Conservation (phyloP, 176 grass and related monocot genomes). For the Bolboschoenus planiculmis region DNA sequence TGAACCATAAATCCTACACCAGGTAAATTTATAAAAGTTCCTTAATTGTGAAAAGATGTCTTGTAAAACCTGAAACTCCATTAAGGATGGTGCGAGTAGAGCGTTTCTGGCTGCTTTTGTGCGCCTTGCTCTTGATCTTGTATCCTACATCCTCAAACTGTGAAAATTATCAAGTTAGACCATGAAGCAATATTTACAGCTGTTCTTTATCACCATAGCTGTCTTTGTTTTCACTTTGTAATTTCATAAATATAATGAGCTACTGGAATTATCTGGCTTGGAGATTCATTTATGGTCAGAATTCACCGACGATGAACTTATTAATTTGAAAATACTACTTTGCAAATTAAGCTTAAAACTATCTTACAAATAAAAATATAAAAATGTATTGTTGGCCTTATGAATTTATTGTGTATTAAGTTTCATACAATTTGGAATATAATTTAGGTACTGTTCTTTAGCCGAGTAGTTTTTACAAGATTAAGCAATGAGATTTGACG, state of each 20-base stretch:
- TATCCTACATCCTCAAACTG: slow-evolving; percentile 41
- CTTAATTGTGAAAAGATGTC: background rate
- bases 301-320: too few relatives aligned
- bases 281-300: too few relatives aligned
- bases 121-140: slow-evolving; percentile 25
- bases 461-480: background rate
- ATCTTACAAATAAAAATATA: background rate
- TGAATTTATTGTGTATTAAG: background rate
- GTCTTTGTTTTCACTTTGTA: background rate
- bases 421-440: too few relatives aligned
- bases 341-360: too few relatives aligned
- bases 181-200: background rate
- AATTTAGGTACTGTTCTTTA: background rate
- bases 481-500: background rate
- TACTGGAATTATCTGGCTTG: too few relatives aligned
- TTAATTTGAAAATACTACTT: too few relatives aligned
- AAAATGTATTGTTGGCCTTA: background rate
- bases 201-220: background rate
- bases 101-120: background rate
- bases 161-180: background rate
- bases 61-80: slow-evolving; percentile 24
- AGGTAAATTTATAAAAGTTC: background rate
- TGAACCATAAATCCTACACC: background rate
- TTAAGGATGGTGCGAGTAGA: slow-evolving; percentile 31
- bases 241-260: background rate